phyloP scores from a whole-genome alignment of 352 stramenopile genomes.

The Phytophthora cactorum region DNA sequence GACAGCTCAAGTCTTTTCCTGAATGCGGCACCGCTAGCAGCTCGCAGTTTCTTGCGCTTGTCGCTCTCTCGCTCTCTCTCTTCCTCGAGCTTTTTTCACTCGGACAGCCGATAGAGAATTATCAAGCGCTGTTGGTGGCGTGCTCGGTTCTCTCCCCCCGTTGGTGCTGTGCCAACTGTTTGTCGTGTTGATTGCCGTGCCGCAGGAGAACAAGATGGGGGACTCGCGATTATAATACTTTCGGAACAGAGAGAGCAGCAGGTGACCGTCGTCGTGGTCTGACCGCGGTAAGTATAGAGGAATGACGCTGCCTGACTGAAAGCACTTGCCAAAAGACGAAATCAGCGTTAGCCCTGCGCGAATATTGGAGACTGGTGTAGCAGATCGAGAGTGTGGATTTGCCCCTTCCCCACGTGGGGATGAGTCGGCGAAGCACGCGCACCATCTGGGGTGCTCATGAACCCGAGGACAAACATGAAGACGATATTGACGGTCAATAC shows the following conservation, averaged over 20 bases:
- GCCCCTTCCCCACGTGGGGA: slow-evolving; percentile 12
- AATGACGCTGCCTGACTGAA: slow-evolving; percentile 6
- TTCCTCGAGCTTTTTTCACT: slow-evolving; percentile 16
- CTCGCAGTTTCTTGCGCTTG: background rate
- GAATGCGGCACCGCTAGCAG: slow-evolving; percentile 12
- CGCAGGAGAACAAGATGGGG: slow-evolving; percentile 20
- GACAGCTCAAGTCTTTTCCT: slow-evolving; percentile 26
- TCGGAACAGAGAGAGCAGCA: slow-evolving; percentile 3
- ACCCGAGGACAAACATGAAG: slow-evolving; percentile 1
- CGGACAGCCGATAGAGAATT: slow-evolving; percentile 23
- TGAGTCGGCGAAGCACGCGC: slow-evolving; percentile 29
- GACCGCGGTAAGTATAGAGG: background rate
- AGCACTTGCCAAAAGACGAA: slow-evolving; percentile 9
- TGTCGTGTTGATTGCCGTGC: slow-evolving; percentile 19
- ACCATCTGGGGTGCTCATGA: slow-evolving; percentile 16
- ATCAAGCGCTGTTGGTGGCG: slow-evolving; percentile 15
- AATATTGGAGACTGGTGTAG: slow-evolving; percentile 32
- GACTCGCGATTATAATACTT: background rate
- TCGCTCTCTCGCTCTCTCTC: slow-evolving; percentile 18
- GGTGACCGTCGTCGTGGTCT: slow-evolving; percentile 23
- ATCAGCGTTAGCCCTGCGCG: slow-evolving; percentile 1
- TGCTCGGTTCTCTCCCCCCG: slow-evolving; percentile 22
- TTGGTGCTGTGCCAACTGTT: slow-evolving; percentile 22
- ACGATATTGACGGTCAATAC: background rate
- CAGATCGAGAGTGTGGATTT: slow-evolving; percentile 23